Evolutionary conservation across 192 early-diverging fungal genomes (phyloP).

Genomic region (Mortierella antarctica): DNA sequence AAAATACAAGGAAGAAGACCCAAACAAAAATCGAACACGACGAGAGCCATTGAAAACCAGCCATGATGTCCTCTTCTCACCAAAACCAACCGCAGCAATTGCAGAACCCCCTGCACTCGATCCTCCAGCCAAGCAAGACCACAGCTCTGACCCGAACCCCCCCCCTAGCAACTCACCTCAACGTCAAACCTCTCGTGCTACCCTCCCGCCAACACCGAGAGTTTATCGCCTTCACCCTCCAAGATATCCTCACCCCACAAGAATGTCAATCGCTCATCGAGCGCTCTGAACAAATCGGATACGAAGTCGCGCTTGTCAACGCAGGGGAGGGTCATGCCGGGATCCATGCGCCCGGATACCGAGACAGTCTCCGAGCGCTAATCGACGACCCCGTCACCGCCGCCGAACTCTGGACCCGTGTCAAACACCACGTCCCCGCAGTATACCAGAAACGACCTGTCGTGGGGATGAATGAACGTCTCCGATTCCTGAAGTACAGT

Average conservation of each 20-base stretch:
- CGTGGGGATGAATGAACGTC: constrained; percentile 55
- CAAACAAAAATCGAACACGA: too few species aligned
- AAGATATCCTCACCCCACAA: constrained; percentile 42
- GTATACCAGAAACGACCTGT: constrained; percentile 19
- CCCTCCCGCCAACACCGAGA: not conserved
- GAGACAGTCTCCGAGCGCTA: constrained; percentile 45
- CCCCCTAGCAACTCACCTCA: constrained; percentile 11
- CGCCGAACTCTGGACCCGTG: constrained; percentile 28
- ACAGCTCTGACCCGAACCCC: not conserved
- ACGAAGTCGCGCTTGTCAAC: constrained; percentile 53
- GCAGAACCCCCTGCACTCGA: constrained; percentile 3
- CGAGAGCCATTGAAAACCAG: too few species aligned
- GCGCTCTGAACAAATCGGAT: constrained; percentile 32
- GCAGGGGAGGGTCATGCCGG: constrained; percentile 11
- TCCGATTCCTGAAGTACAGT: constrained; percentile 53
- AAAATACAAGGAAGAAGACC: too few species aligned
- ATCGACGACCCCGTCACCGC: constrained; percentile 37
- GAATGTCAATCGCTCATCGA: constrained; percentile 54
- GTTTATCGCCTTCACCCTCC: constrained; percentile 40
- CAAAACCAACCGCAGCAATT: not conserved
- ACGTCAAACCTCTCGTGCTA: constrained; percentile 20
- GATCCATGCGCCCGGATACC: constrained; percentile 30
- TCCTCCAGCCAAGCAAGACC: constrained; percentile 6
- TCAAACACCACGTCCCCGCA: constrained; percentile 32
- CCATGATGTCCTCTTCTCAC: not conserved